Base-by-base conservation (phyloP, 805 yeast species). In the Saccharomyces mikatae region DNA sequence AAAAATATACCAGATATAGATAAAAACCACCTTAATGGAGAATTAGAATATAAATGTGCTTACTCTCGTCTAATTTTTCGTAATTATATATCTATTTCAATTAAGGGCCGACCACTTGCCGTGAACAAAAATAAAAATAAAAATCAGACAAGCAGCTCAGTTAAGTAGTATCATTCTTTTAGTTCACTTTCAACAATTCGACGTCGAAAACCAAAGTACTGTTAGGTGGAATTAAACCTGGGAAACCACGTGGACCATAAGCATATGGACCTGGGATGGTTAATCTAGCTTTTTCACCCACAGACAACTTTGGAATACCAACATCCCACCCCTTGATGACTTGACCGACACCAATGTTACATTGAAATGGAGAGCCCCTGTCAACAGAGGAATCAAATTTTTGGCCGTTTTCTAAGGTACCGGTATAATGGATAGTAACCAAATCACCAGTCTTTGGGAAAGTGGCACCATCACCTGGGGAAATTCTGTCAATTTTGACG, bases 311-410 rank as follows among this genome's bases (percentile, higher is more conserved):
- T 54, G 97, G 96, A 71, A 90, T 89, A 58, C 91, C 96, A 67
- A 83, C 87, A 69, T 91, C 97, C 97, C 97, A 92, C 62, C 97
- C 98, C 70, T 83, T 83, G 76, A 92, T 92, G 62, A 92, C 97
- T 76, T 87, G 96, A 61, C 97, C 97, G 62, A 88, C 96, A 73
- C 98, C 97, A 70, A 92, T 89, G 74, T 78, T 76, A 73, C 96
- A 87, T 73, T 89, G 92, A 84, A 92, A 92, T 62, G 98, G 97
- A 73, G 86, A 83, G 69, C 94, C 94, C 76, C 97, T 86, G 79
- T 89, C 96, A 65, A 90, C 81, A 54, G 97, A 90, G 52, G 97
- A 89, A 74, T 92, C 98, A 71, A 92, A 92, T 76, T 89, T 89
- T 78, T 88, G 89, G 67, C 98, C 98, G 74, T 88, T 87, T 74